Base-by-base conservation (phyloP, 2,329 filamentous ascomycete species). In the Fusarium sp. region DNA sequence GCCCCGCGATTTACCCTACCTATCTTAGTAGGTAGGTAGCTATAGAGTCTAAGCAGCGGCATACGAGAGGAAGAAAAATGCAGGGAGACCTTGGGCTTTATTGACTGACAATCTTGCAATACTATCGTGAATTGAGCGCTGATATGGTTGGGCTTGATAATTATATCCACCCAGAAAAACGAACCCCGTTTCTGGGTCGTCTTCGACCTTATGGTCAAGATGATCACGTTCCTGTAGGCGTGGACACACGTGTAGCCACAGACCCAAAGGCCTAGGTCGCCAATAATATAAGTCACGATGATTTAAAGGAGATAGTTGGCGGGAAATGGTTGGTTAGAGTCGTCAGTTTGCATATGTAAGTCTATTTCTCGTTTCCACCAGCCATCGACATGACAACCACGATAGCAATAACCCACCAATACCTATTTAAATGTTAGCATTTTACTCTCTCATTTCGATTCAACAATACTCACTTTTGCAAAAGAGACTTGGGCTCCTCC, bases 371-470 rank as follows among this genome's bases (percentile, higher is more conserved):
- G 36, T 86, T 88, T 59, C 89, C 87, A 51, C 87, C 85, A 56
- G 86, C 84, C 71, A 90, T 75, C 12, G 89, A 79, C 73, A 93
- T 79, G 55, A 92, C 76, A 34, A 87, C 83, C 32, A 85, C 86
- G 34, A 89, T 85, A 26, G 83, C 87, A 81, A 91, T 81, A 75
- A 90, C 80, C 90, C 90, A 92, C 91, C 91, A 93, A 80, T 92
- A 92, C 81, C 89, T 91, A 74, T 58, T 62, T 32, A 52, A 63
- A 32, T 32, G 78, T 85, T 80, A 87, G 84, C 78, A 79, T 66
- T 63, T 38, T 17, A 22, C 39, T 32, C 47, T 32, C 52, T 22
- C 36, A 22, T 17, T n/a, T 55, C 15, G 18, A 10, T 10, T 28
- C 14, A 12, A 26, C 32, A 28, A 15, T 36, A 85, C 87, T 77